These are phyloP conservation scores for Scheffersomyces coipomensis DNA, from an alignment of 805 yeast species.

Conservation along the genomic window DNA sequence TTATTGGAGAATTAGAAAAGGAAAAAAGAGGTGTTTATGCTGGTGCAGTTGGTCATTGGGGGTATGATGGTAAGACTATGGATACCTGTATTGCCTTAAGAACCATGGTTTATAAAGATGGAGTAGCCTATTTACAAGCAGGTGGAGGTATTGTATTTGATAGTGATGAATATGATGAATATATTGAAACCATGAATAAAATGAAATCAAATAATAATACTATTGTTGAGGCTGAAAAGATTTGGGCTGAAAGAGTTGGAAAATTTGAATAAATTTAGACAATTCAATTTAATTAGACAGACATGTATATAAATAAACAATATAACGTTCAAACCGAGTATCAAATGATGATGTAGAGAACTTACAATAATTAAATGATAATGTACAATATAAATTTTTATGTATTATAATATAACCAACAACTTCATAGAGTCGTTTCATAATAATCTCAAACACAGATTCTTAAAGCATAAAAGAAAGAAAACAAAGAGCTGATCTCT, in stretches of 20 bases:
- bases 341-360: too few relatives aligned
- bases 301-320: too few relatives aligned
- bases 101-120: slow-evolving; percentile 94
- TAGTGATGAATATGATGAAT: slow-evolving; percentile 93
- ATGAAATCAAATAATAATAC: slow-evolving; percentile 92
- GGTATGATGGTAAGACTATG: slow-evolving; percentile 92
- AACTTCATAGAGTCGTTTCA: too few relatives aligned
- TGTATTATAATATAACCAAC: too few relatives aligned
- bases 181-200: slow-evolving; percentile 94
- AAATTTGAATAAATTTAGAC: slow-evolving; percentile 3
- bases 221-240: slow-evolving; percentile 85
- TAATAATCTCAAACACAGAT: too few relatives aligned
- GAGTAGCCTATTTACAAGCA: slow-evolving; percentile 90
- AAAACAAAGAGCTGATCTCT: too few relatives aligned
- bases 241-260: slow-evolving; percentile 56
- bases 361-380: too few relatives aligned
- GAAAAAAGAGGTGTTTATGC: slow-evolving; percentile 97
- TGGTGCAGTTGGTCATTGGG: slow-evolving; percentile 99
- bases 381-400: too few relatives aligned
- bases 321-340: too few relatives aligned
- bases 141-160: slow-evolving; percentile 99
- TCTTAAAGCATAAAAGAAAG: too few relatives aligned
- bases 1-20: slow-evolving; percentile 82
- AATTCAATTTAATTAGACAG: too few relatives aligned
- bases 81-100: slow-evolving; percentile 97